A percentile compares a stretch with the other conserved stretches of the same genome.
Conservation (phyloP, 768 basidiomycete species). For the Crepidotus variabilis region DNA sequence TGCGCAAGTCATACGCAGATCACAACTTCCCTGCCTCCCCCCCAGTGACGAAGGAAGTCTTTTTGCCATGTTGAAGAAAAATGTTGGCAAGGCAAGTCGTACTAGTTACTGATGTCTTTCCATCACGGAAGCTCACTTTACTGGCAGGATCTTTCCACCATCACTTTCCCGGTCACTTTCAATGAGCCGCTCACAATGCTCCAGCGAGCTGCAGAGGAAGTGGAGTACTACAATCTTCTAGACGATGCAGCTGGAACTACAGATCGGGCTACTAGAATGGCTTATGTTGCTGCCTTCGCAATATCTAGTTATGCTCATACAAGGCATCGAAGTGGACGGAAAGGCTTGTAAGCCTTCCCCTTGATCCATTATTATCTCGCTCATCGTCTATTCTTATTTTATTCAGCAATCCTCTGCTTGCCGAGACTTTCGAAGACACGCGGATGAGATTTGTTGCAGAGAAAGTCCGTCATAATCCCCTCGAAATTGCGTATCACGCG, state of each 20-base stretch:
- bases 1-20: constrained; percentile 42
- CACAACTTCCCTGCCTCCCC: constrained; percentile 54
- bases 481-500: constrained; percentile 83
- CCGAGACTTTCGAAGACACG: constrained; percentile 82
- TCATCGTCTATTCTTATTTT: constrained; percentile 2
- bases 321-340: constrained; percentile 73
- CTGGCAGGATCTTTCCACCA: constrained; percentile 71
- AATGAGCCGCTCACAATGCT: constrained; percentile 85
- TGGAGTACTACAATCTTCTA: constrained; percentile 75
- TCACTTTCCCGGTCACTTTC: constrained; percentile 84
- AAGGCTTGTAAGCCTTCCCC: constrained; percentile 69
- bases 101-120: constrained; percentile 2
- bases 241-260: constrained; percentile 53
- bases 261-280: constrained; percentile 66
- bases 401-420: constrained; percentile 81
- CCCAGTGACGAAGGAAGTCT: constrained; percentile 78
- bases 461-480: constrained; percentile 83
- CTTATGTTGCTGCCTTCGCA: constrained; percentile 80
- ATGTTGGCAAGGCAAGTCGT: constrained; percentile 70
- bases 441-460: constrained; percentile 83
- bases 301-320: constrained; percentile 84
- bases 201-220: constrained; percentile 78
- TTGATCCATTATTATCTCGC: constrained; percentile 6
- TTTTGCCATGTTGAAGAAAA: constrained; percentile 81
- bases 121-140: neutral